Evolutionary conservation across 257 asterid species (phyloP), one percentile per base, ranked within the genome.

Genomic region (Solanum clarkiae): DNA sequence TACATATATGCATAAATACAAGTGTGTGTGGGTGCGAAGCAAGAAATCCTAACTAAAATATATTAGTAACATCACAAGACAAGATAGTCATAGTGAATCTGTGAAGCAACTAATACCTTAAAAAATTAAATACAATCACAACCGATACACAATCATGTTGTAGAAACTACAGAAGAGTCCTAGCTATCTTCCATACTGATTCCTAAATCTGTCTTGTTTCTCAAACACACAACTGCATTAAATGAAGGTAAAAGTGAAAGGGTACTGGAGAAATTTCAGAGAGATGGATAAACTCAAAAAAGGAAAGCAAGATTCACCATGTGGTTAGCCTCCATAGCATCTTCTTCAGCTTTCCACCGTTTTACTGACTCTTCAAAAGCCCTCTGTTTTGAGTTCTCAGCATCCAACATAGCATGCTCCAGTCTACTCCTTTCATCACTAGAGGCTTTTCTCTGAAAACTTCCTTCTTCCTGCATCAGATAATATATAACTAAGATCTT

Each of bases 271-370:
- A 70, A 16, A 69, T 69, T 69, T 16, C 79, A 69, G 79, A 69
- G 77, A 29, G 74, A 40, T 42, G 12, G 55, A 40, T 70, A 82
- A 87, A 77, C 59, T 22, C 49, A 47, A 80, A 85, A 77, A 54
- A 70, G 54, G 29, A 70, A 65, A 70, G 80, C 17, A 54, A 57
- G 62, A 80, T 80, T 88, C 89, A 94, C 99, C 96, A 85, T 63
- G 15, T 77, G 69, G 83, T 82, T 63, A 83, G 93, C 88, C 86
- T 92, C 95, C 82, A 85, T 44, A 71, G 89, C 94, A 91, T 90
- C 94, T 85, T 88, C 92, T 86, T 91, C 95, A 82, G 94, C 92
- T 83, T 91, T 90, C 92, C 91, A 85, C 82, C 88, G 87, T 84
- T 87, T 87, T 90, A 93, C 79, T 42, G 94, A 88, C 88, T 90